These are phyloP conservation scores for Sclerotinia nivalis DNA, from an alignment of 2,329 filamentous ascomycete species.

Conservation along the genomic window DNA sequence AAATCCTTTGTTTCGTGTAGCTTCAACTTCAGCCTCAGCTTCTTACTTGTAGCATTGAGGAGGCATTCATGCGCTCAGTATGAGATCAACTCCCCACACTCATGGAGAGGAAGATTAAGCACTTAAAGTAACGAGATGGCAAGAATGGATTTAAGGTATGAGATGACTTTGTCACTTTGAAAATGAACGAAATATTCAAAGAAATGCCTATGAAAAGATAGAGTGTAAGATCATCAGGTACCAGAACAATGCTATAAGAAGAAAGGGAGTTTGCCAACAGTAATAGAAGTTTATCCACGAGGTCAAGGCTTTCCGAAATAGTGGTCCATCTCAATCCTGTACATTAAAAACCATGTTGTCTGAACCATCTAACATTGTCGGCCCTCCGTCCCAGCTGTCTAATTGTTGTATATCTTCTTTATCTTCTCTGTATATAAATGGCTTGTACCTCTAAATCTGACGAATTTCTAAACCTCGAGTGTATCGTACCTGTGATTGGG, in stretches of 20 bases:
- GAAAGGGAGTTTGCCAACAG: background rate
- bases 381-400: background rate
- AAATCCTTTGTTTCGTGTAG: background rate
- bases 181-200: background rate
- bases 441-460: background rate
- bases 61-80: background rate
- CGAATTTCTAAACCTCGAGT: background rate
- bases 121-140: background rate
- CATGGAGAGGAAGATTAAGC: background rate
- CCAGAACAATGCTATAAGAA: background rate
- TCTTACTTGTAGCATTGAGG: no score
- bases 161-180: background rate
- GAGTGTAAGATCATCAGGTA: background rate
- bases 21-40: background rate
- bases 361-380: background rate
- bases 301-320: background rate
- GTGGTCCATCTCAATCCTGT: background rate
- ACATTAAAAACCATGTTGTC: background rate
- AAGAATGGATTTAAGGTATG: background rate
- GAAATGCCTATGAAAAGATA: background rate
- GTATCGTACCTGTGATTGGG: background rate
- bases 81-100: background rate
- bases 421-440: background rate
- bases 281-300: background rate
- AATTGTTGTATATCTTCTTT: background rate